A percentile compares a stretch with the other conserved stretches of the same genome.
phyloP scores from a whole-genome alignment of 306 rosid genomes.

The Dryas alaskensis region DNA sequence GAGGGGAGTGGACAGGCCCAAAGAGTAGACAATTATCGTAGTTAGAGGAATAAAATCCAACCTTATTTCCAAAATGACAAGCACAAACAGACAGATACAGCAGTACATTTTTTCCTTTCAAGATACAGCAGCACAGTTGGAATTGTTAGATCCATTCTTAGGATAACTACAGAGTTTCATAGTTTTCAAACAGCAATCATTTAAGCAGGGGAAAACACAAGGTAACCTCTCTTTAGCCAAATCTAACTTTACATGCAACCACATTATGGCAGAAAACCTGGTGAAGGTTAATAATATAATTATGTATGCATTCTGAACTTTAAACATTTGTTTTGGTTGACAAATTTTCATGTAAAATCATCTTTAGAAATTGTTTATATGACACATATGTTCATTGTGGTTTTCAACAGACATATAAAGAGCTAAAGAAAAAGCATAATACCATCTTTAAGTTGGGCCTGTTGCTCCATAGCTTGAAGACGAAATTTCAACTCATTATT shows the following conservation, averaged over 20 bases:
- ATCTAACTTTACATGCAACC: neutral
- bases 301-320: neutral
- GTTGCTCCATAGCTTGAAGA: slow-evolving; percentile 83
- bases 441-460: slow-evolving; percentile 86
- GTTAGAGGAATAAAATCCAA: neutral
- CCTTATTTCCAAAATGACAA: neutral
- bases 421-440: slow-evolving; percentile 22
- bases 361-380: neutral
- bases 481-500: slow-evolving; percentile 80
- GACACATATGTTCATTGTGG: neutral
- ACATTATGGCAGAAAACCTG: neutral
- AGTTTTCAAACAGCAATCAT: neutral
- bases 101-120: neutral
- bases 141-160: neutral
- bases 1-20: neutral
- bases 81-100: neutral
- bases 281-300: neutral
- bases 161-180: neutral
- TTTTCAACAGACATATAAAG: neutral
- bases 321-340: neutral
- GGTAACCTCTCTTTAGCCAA: neutral
- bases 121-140: neutral
- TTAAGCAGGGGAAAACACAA: neutral
- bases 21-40: neutral
- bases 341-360: neutral